Conservation (phyloP, 345 rosid genomes). For the Citrus glauca region DNA sequence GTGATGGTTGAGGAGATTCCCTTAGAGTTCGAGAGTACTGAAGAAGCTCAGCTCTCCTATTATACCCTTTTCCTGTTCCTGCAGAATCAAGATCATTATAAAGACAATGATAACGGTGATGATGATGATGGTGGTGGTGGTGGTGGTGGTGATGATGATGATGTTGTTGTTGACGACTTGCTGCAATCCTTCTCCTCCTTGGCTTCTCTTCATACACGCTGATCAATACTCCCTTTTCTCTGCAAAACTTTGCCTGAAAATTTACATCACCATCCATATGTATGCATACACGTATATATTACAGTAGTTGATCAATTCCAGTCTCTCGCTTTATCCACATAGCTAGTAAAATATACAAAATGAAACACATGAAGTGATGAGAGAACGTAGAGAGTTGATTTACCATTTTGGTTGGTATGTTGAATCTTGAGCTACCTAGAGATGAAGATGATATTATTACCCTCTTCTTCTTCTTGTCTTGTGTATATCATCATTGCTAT, state of each 20-base stretch:
- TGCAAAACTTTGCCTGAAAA: slow-evolving; percentile 36
- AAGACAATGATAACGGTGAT: slow-evolving; percentile 11
- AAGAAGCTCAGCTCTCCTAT: slow-evolving; percentile 51
- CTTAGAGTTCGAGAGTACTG: slow-evolving; percentile 34
- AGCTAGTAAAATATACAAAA: background rate
- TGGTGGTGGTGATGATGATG: background rate
- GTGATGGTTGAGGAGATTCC: slow-evolving; percentile 23
- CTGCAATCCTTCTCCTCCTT: background rate
- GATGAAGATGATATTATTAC: background rate
- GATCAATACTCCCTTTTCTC: slow-evolving; percentile 32
- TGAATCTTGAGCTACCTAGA: background rate
- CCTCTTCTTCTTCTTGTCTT: background rate
- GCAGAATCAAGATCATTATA: background rate
- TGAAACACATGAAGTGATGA: background rate
- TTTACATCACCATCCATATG: background rate
- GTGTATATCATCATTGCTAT: no score
- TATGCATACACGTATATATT: background rate
- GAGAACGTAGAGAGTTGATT: background rate
- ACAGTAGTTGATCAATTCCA: background rate
- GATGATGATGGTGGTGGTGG: background rate
- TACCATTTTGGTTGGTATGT: slow-evolving; percentile 28
- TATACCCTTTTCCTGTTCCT: slow-evolving; percentile 27
- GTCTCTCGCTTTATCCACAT: background rate
- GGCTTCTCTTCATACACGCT: slow-evolving; percentile 44
- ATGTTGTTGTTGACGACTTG: background rate